Evolutionary conservation across 768 basidiomycete species (phyloP).

Genomic region (Termitomyces sp.): DNA sequence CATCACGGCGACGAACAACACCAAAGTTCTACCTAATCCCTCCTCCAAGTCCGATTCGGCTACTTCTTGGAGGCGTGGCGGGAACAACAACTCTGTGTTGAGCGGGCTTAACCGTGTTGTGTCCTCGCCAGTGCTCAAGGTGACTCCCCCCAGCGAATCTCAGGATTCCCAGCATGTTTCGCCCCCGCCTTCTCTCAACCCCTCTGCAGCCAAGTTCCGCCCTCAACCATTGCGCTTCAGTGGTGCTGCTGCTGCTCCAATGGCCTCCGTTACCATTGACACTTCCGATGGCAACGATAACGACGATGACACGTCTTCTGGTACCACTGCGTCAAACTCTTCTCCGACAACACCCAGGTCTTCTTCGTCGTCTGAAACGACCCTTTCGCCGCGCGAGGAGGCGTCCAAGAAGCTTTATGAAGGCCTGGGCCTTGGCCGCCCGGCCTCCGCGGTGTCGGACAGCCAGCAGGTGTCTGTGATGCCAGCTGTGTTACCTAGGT

Average conservation of each 20-base stretch:
- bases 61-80: slow-evolving; percentile 77
- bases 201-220: slow-evolving; percentile 38
- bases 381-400: slow-evolving; percentile 84
- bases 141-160: slow-evolving; percentile 64
- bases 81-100: slow-evolving; percentile 67
- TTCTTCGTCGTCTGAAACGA: slow-evolving; percentile 54
- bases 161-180: slow-evolving; percentile 47
- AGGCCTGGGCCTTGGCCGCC: slow-evolving; percentile 81
- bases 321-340: slow-evolving; percentile 43
- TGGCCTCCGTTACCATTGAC: slow-evolving; percentile 57
- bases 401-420: slow-evolving; percentile 85
- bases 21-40: slow-evolving; percentile 21
- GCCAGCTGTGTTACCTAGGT: slow-evolving; percentile 47
- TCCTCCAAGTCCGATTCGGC: slow-evolving; percentile 83
- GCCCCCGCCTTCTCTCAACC: slow-evolving; percentile 36
- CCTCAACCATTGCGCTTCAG: slow-evolving; percentile 40
- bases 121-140: slow-evolving; percentile 64
- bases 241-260: slow-evolving; percentile 43
- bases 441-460: slow-evolving; percentile 43
- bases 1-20: slow-evolving; percentile 39
- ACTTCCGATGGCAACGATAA: slow-evolving; percentile 49
- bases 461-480: slow-evolving; percentile 33
- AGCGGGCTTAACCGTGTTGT: slow-evolving; percentile 55
- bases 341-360: slow-evolving; percentile 78
- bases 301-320: slow-evolving; percentile 57